phyloP scores from a whole-genome alignment of 352 stramenopile species.

The Pythium brachiatum region DNA sequence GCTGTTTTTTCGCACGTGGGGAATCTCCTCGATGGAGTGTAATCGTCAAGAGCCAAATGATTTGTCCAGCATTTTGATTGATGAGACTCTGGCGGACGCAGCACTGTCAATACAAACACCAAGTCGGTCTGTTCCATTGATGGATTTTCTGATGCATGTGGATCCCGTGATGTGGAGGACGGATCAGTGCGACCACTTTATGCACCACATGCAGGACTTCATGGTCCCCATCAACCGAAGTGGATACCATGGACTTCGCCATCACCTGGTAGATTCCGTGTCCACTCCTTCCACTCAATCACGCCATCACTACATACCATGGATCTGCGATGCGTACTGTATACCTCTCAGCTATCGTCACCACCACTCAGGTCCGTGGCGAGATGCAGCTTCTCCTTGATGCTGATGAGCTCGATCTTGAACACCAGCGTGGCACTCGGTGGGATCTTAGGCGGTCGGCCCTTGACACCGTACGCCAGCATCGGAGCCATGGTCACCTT shows the following conservation, averaged over 20 bases:
- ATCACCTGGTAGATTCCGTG: no score
- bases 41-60: no score
- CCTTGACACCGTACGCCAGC: constrained; percentile 73
- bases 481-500: constrained; percentile 58
- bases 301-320: no score
- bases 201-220: not conserved
- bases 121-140: not conserved
- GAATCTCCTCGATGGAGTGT: no score
- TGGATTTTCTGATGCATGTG: not conserved
- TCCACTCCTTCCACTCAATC: no score
- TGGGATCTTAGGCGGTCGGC: constrained; percentile 60
- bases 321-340: not conserved
- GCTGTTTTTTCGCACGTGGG: no score
- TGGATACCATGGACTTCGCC: not conserved
- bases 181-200: not conserved
- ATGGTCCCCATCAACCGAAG: not conserved
- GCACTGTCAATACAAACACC: not conserved
- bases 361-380: constrained; percentile 15
- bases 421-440: constrained; percentile 72
- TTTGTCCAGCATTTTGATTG: no score
- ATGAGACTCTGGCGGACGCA: no score
- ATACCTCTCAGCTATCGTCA: constrained; percentile 12
- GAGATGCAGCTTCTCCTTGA: constrained; percentile 69
- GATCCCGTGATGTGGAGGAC: not conserved
- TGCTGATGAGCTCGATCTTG: constrained; percentile 76